Evolutionary conservation across 179 eudicot species (phyloP), one percentile per base, ranked within the genome.

Genomic region (Vitellaria paradoxa): DNA sequence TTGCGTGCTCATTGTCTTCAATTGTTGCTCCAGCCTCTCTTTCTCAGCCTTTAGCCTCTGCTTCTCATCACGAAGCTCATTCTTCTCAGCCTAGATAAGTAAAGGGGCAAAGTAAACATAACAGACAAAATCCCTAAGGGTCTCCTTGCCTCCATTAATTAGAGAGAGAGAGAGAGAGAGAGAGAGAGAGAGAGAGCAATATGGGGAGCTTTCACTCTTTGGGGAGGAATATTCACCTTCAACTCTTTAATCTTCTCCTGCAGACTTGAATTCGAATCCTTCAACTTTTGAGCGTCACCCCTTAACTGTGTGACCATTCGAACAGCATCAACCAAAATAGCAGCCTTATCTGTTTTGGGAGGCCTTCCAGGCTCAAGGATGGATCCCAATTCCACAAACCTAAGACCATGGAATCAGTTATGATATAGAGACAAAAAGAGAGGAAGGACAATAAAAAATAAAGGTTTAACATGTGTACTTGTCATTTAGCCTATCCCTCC

Each of bases 401-500:
- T 95, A 77, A n/a, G 62, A 18, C 20, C 30, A 59, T 21, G 50
- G 56, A 49, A 49, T 24, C 49, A 18, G 18, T 18, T 65, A 50
- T 42, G 63, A 52, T 13, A 61, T 24, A 74, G 49, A 57, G 52
- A 68, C 30, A 49, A 70, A 52, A 60, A 65, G 26, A 53, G 7
- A 40, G 9, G 37, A 61, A 71, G 9, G 2, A 76, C 55, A 65
- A 68, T 14, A 57, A 9, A 3, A 42, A 20, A 65, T 7, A 75
- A 63, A 11, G 26, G 50, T 63, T 50, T 66, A 2, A 46, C 23
- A 49, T 23, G 60, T 83, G 26, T 80, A 96, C 99, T 96, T 96
- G 94, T 96, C 99, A 76, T 96, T 96, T 46, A 96, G 93, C 76
- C 85, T 90, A 76, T 96, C 99, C 85, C 99, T 87, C 5, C 99